Evolutionary conservation across 2,329 filamentous ascomycete species (phyloP).

Genomic region (Fusarium palustre): DNA sequence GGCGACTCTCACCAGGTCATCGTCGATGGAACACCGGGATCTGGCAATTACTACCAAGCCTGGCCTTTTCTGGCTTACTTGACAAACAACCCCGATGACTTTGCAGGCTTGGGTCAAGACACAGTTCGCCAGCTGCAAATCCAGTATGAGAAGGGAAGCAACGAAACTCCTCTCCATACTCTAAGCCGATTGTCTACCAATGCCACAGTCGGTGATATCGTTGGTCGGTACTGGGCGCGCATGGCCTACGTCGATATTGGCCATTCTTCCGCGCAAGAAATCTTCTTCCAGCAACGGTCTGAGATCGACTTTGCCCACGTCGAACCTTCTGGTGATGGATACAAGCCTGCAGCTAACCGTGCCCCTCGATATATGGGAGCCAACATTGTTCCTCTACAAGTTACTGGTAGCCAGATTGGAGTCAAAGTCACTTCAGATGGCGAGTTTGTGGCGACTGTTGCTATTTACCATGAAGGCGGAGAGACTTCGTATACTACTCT

Average conservation of each 20-base stretch:
- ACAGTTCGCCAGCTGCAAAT: slow-evolving; percentile 58
- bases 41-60: slow-evolving; percentile 64
- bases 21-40: slow-evolving; percentile 57
- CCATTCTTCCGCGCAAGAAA: slow-evolving; percentile 54
- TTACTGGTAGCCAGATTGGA: slow-evolving; percentile 46
- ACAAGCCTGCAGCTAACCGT: slow-evolving; percentile 57
- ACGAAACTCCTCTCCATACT: slow-evolving; percentile 63
- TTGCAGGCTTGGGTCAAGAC: slow-evolving; percentile 55
- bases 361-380: slow-evolving; percentile 62
- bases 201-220: slow-evolving; percentile 54
- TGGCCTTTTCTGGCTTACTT: slow-evolving; percentile 64
- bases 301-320: slow-evolving; percentile 58
- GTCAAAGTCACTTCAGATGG: slow-evolving; percentile 52
- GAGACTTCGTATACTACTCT: slow-evolving; percentile 53
- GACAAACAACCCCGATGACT: slow-evolving; percentile 60
- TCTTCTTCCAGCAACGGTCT: slow-evolving; percentile 53
- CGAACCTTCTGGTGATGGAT: slow-evolving; percentile 53
- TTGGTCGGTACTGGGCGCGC: slow-evolving; percentile 63
- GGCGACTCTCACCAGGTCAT: slow-evolving; percentile 61
- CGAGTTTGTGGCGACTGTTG: slow-evolving; percentile 57
- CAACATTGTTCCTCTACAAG: slow-evolving; percentile 60
- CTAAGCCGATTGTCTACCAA: slow-evolving; percentile 55
- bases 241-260: slow-evolving; percentile 66
- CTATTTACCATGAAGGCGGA: slow-evolving; percentile 48
- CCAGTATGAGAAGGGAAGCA: slow-evolving; percentile 57